Evolutionary conservation across 1,284 basidiomycete species (phyloP).

Genomic region (Leccinum solheimii): DNA sequence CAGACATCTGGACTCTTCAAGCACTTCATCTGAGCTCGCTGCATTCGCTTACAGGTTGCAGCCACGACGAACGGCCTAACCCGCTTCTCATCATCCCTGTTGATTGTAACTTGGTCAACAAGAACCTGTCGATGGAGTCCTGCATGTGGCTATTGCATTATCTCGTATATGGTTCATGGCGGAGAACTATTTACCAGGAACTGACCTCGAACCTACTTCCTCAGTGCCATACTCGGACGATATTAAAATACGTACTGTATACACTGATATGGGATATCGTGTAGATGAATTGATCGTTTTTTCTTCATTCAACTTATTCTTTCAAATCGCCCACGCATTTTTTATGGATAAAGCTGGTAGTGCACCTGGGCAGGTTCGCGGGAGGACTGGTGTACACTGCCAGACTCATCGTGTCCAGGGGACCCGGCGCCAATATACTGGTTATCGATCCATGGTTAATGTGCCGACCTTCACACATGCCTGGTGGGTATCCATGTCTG

Average conservation of each 20-base stretch:
- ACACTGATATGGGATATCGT: background rate
- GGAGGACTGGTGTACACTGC: background rate
- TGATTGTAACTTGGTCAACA: background rate
- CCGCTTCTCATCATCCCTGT: no score
- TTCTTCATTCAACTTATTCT: background rate
- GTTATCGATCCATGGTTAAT: background rate
- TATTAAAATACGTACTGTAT: background rate
- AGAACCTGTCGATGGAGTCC: background rate
- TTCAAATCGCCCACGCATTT: background rate
- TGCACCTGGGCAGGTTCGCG: background rate
- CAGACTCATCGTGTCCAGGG: background rate
- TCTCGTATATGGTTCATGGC: background rate
- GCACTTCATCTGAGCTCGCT: background rate
- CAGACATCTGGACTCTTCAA: background rate
- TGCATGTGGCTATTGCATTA: background rate
- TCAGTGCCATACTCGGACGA: background rate
- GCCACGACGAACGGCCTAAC: background rate
- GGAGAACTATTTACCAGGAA: background rate
- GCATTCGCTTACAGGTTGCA: background rate
- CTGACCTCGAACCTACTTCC: background rate
- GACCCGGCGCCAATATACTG: no score
- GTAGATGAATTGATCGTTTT: background rate
- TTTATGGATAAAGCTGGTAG: background rate
- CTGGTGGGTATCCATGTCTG: background rate
- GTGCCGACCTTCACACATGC: background rate